A percentile compares a stretch with the other conserved stretches of the same genome.
phyloP scores from a whole-genome alignment of 1,139 yeast species.

The Candida tetrigidarum region DNA sequence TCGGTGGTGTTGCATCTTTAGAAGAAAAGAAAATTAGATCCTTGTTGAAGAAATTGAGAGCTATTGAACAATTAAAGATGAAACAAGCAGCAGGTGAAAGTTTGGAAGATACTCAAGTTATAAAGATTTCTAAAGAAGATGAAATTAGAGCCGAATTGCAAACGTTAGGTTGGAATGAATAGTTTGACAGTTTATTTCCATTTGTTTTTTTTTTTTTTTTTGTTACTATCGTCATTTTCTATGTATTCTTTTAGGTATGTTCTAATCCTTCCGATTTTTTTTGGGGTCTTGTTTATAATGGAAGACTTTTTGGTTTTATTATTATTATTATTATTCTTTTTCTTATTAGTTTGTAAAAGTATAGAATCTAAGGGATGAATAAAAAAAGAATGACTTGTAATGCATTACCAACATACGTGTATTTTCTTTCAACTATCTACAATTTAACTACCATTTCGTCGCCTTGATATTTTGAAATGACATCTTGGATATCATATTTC shows the following conservation, averaged over 20 bases:
- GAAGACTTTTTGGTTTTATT: neutral
- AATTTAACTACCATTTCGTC: conserved; percentile 45
- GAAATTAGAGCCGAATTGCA: conserved; percentile 75
- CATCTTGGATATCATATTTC: conserved; percentile 67
- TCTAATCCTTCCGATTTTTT: no score
- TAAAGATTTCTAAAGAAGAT: conserved; percentile 86
- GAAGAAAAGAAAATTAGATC: conserved; percentile 95
- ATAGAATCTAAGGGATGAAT: neutral
- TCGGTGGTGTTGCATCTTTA: conserved; percentile 66
- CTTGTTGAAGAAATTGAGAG: conserved; percentile 88
- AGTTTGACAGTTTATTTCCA: conserved; percentile 8
- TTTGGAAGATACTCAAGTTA: conserved; percentile 89
- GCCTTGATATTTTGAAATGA: conserved; percentile 33
- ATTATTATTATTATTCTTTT: no score
- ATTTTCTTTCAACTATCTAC: conserved; percentile 13
- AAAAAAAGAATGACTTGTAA: neutral
- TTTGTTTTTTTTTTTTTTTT: neutral
- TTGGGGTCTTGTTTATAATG: neutral
- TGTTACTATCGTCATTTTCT: neutral
- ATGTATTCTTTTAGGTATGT: neutral
- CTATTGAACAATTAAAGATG: conserved; percentile 86
- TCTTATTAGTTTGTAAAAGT: neutral
- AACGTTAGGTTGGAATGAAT: conserved; percentile 70
- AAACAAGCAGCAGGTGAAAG: conserved; percentile 84
- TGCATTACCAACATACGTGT: no score